A percentile compares a stretch with the other conserved stretches of the same genome.
Evolutionary conservation across 2,329 filamentous ascomycete genomes (phyloP).

Genomic region (Aspergillus ibericus): DNA sequence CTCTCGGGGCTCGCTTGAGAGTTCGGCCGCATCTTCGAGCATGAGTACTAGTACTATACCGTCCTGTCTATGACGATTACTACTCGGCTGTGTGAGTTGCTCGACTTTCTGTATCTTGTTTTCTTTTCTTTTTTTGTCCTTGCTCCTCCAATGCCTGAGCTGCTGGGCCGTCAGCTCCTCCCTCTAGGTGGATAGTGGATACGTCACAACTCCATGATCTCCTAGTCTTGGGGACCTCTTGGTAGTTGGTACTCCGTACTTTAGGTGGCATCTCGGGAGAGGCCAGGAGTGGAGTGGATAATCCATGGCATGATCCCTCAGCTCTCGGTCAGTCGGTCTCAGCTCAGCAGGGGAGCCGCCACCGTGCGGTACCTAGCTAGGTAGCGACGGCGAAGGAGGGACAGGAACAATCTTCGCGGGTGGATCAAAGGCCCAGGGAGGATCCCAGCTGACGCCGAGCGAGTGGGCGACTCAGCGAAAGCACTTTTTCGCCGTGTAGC

Average conservation of each 20-base stretch:
- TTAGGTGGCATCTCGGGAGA: not conserved
- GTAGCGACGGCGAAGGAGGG: not conserved
- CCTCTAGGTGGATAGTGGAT: not conserved
- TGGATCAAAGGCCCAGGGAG: constrained; percentile 4
- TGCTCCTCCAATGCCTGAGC: not conserved
- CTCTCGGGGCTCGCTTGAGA: constrained; percentile 9
- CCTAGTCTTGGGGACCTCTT: not conserved
- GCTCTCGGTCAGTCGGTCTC: not conserved
- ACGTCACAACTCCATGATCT: not conserved
- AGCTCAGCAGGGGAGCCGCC: not conserved
- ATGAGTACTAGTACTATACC: not conserved
- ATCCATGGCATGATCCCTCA: constrained; percentile 5
- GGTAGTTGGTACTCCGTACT: not conserved
- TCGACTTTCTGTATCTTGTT: not conserved
- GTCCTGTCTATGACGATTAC: not conserved
- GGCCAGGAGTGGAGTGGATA: not conserved
- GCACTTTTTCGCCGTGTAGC: not conserved
- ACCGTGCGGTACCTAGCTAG: too few species aligned
- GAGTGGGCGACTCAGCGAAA: too few species aligned
- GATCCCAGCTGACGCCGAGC: not conserved
- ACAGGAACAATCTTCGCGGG: not conserved
- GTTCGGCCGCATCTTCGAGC: not conserved
- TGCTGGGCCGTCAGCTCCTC: not conserved
- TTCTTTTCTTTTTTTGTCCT: not conserved
- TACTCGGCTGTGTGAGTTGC: not conserved